Conservation (phyloP, 2,329 filamentous ascomycete species). For the Penicillium sp. region DNA sequence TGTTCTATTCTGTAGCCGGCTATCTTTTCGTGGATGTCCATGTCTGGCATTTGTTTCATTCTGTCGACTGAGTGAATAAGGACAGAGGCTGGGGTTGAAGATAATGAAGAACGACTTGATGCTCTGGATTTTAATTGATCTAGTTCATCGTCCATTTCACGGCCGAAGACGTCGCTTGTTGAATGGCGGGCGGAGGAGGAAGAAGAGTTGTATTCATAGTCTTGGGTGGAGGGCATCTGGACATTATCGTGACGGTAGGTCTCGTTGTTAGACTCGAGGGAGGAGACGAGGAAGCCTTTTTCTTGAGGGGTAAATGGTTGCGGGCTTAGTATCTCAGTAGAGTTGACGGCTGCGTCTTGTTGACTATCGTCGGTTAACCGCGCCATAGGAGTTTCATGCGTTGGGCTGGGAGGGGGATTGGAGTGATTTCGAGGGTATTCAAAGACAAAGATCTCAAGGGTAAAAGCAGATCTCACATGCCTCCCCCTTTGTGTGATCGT, state of each 20-base stretch:
- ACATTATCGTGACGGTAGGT: conserved; percentile 12
- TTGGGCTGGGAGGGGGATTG: background rate
- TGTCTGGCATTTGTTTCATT: conserved; percentile 22
- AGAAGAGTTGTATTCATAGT: conserved; percentile 37
- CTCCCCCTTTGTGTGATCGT: conserved; percentile 3
- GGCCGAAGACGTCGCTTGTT: conserved; percentile 26
- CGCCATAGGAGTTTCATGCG: conserved; percentile 17
- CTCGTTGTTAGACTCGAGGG: conserved; percentile 18
- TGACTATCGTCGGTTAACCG: conserved; percentile 15
- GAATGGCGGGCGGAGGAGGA: conserved; percentile 34
- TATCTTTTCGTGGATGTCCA: conserved; percentile 21
- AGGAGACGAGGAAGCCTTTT: conserved; percentile 21
- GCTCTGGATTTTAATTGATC: conserved; percentile 27
- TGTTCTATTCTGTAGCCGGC: conserved; percentile 25
- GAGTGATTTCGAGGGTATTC: background rate
- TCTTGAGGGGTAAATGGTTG: conserved; percentile 19
- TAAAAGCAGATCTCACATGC: background rate
- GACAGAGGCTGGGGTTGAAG: conserved; percentile 42
- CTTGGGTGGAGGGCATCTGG: conserved; percentile 20
- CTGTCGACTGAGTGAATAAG: conserved; percentile 33
- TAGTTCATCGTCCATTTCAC: conserved; percentile 31
- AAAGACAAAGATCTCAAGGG: background rate
- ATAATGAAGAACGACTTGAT: conserved; percentile 44
- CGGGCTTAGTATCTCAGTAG: conserved; percentile 24
- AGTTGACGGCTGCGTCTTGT: conserved; percentile 5